These are phyloP conservation scores for Exophiala aquamarina DNA, from an alignment of 2,329 filamentous ascomycete genomes.

Conservation along the genomic window DNA sequence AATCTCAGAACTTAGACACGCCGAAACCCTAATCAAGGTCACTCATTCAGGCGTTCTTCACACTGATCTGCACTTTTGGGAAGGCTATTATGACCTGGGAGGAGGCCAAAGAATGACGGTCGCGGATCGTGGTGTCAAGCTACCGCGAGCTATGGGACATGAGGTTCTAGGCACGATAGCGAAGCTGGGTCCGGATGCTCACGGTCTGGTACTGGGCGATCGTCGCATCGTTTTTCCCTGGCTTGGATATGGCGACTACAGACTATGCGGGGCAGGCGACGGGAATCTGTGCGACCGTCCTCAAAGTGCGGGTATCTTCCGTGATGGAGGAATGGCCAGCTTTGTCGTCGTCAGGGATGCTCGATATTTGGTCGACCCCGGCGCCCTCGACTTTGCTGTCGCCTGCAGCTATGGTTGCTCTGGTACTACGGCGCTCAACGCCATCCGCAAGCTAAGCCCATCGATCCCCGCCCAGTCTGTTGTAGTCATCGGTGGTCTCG, in stretches of 20 bases:
- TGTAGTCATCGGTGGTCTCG: slow-evolving; percentile 13
- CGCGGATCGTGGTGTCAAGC: slow-evolving; percentile 45
- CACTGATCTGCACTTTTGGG: slow-evolving; percentile 51
- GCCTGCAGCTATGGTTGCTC: slow-evolving; percentile 5
- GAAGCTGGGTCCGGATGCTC: slow-evolving; percentile 3
- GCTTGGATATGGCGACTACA: slow-evolving; percentile 9
- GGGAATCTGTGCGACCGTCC: slow-evolving; percentile 10
- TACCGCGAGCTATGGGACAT: slow-evolving; percentile 48
- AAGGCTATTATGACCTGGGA: slow-evolving; percentile 39
- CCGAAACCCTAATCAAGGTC: slow-evolving; percentile 10
- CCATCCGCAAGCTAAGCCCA: slow-evolving; percentile 12
- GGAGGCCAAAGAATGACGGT: slow-evolving; percentile 12
- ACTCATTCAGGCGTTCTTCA: slow-evolving; percentile 13
- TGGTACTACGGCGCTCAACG: slow-evolving; percentile 12
- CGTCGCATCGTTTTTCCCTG: slow-evolving; percentile 14
- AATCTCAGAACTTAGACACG: background rate
- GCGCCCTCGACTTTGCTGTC: background rate
- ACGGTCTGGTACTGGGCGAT: background rate
- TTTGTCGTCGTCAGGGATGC: slow-evolving; percentile 19
- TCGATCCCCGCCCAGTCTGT: slow-evolving; percentile 8
- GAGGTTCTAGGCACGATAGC: slow-evolving; percentile 63
- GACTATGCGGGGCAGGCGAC: slow-evolving; percentile 10
- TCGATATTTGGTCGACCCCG: slow-evolving; percentile 18
- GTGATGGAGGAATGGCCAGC: slow-evolving; percentile 13
- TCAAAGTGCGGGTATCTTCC: slow-evolving; percentile 2